These are phyloP conservation scores for Metschnikowia vanudenii DNA, from an alignment of 805 yeast genomes.

Conservation along the genomic window DNA sequence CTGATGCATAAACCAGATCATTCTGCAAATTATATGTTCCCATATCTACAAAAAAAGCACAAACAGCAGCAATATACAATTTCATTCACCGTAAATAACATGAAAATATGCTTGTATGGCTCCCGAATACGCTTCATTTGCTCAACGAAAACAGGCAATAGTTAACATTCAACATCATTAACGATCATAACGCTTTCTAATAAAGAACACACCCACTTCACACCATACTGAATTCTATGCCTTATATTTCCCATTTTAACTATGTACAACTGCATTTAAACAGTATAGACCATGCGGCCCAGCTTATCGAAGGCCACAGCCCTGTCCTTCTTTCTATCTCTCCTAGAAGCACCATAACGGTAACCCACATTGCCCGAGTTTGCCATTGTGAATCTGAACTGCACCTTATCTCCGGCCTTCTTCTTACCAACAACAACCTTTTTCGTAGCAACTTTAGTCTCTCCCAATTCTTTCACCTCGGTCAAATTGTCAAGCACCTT, in stretches of 20 bases:
- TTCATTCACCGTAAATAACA: no score
- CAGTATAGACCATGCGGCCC: slow-evolving; percentile 53
- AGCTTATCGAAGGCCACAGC: slow-evolving; percentile 64
- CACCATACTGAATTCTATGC: no score
- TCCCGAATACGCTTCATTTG: no score
- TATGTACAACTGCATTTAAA: slow-evolving; percentile 10
- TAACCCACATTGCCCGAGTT: slow-evolving; percentile 83
- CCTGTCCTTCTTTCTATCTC: slow-evolving; percentile 87
- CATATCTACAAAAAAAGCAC: no score
- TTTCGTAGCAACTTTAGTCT: slow-evolving; percentile 28
- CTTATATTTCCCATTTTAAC: slow-evolving; percentile 5
- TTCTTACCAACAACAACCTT: slow-evolving; percentile 52
- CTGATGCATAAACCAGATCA: no score
- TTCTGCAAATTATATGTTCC: no score
- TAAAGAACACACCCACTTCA: no score
- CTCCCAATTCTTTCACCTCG: slow-evolving; percentile 53
- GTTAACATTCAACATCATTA: no score
- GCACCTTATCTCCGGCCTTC: slow-evolving; percentile 65
- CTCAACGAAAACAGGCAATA: no score
- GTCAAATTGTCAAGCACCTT: slow-evolving; percentile 70
- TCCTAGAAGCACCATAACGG: slow-evolving; percentile 87
- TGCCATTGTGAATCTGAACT: slow-evolving; percentile 73
- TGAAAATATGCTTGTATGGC: no score
- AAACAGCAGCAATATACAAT: no score
- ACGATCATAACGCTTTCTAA: no score